A percentile compares a stretch with the other conserved stretches of the same genome.
Conservation (phyloP, 129 eudicot species). For the Flaveria ramosissima region DNA sequence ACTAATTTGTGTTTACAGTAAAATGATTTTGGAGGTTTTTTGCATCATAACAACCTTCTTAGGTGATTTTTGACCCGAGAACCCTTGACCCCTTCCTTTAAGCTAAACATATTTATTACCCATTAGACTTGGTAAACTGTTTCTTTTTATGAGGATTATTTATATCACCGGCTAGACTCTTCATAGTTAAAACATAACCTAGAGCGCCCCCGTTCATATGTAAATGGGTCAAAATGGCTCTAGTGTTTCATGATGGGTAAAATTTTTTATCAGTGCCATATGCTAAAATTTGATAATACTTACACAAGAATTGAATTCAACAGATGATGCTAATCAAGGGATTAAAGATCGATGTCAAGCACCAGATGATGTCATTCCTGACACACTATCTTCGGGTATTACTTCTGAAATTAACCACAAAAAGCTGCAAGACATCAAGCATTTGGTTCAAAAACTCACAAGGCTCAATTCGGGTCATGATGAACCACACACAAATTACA, state of each 20-base stretch:
- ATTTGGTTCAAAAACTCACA: constrained; percentile 75
- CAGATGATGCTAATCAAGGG: constrained; percentile 45
- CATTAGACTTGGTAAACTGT: too few species aligned
- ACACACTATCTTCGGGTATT: constrained; percentile 34
- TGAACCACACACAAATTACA: constrained; percentile 75
- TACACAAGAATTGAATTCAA: neutral
- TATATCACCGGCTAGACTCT: too few species aligned
- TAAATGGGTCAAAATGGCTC: too few species aligned
- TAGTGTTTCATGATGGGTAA: too few species aligned
- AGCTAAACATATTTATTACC: too few species aligned
- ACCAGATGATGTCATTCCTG: constrained; percentile 38
- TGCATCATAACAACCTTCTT: too few species aligned
- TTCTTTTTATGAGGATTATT: too few species aligned
- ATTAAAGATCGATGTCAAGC: constrained; percentile 36
- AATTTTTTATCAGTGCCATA: neutral
- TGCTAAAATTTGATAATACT: neutral
- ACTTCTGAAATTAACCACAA: constrained; percentile 56
- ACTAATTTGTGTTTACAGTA: neutral
- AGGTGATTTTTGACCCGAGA: too few species aligned
- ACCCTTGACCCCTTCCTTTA: too few species aligned
- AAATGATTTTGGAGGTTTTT: too few species aligned
- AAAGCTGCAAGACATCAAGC: constrained; percentile 69
- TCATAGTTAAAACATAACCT: too few species aligned
- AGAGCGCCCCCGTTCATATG: too few species aligned
- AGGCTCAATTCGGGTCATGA: constrained; percentile 66